A percentile compares a stretch with the other conserved stretches of the same genome.
phyloP scores from a whole-genome alignment of 2,329 filamentous ascomycete genomes.

The Periconia sp. region DNA sequence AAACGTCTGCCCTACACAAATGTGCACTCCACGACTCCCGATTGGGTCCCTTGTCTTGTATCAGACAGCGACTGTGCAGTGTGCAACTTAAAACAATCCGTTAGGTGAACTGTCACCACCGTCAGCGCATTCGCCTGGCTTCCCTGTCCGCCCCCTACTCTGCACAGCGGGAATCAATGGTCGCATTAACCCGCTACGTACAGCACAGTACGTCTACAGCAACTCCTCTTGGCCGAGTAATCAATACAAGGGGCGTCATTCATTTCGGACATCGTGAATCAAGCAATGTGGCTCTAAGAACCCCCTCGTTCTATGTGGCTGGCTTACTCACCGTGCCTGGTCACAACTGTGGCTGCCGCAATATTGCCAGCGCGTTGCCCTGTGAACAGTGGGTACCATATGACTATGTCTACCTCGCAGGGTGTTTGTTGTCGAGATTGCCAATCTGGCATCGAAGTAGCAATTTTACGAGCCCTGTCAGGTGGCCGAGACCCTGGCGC shows the following conservation, averaged over 20 bases:
- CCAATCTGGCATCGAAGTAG: slow-evolving; percentile 8
- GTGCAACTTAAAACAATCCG: not conserved
- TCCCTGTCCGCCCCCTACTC: not conserved
- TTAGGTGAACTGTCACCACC: not conserved
- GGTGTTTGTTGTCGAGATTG: slow-evolving; percentile 7
- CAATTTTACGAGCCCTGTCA: slow-evolving; percentile 4
- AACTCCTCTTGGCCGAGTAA: slow-evolving; percentile 1
- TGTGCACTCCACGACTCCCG: not conserved
- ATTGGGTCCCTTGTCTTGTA: not conserved
- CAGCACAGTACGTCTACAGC: not conserved
- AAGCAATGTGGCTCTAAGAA: slow-evolving; percentile 4
- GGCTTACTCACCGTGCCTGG: not conserved
- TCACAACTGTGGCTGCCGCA: not conserved
- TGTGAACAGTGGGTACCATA: not conserved
- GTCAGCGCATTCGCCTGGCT: not conserved
- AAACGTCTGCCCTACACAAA: not conserved
- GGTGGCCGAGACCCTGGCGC: not conserved
- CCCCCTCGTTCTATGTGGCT: not conserved
- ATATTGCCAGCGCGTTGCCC: not conserved
- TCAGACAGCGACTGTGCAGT: not conserved
- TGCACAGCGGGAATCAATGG: not conserved
- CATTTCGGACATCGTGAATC: slow-evolving; percentile 3
- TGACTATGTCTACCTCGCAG: not conserved
- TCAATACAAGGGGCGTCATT: not conserved
- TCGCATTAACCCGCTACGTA: not conserved